Evolutionary conservation across 805 yeast genomes (phyloP).

Genomic region (Grigorovia humatica): DNA sequence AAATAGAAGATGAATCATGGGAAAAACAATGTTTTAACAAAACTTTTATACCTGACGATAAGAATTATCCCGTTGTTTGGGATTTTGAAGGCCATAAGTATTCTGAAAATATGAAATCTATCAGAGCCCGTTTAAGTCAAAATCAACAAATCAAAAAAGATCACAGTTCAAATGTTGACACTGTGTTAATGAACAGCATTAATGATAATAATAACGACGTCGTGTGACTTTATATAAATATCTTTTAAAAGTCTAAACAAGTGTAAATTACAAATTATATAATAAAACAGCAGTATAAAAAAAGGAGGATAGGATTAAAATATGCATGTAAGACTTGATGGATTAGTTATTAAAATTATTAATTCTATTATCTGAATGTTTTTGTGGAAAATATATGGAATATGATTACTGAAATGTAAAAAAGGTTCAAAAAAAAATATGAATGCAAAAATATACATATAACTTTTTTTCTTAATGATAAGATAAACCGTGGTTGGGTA

Average conservation of each 20-base stretch:
- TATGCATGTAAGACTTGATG: neutral
- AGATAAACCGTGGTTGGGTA: too few relatives aligned
- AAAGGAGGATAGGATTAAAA: too few relatives aligned
- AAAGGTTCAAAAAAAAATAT: neutral
- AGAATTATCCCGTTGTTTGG: slow-evolving; percentile 27
- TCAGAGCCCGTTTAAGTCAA: slow-evolving; percentile 11
- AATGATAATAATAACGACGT: too few relatives aligned
- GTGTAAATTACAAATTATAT: too few relatives aligned
- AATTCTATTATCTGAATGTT: neutral
- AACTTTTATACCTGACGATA: slow-evolving; percentile 23
- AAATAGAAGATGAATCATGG: slow-evolving; percentile 17
- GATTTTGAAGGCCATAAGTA: slow-evolving; percentile 22
- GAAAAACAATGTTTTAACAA: slow-evolving; percentile 13
- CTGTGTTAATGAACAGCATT: too few relatives aligned
- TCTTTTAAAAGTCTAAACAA: too few relatives aligned
- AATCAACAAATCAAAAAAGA: neutral
- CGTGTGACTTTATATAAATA: too few relatives aligned
- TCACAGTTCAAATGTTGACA: too few relatives aligned
- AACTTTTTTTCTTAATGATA: neutral
- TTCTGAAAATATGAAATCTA: slow-evolving; percentile 13
- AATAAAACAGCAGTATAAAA: too few relatives aligned
- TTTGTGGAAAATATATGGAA: neutral
- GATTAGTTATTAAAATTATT: neutral
- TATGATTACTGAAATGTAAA: neutral
- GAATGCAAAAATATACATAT: neutral